phyloP scores from a whole-genome alignment of 495 filamentous ascomycete species.

The Poronia punctata region DNA sequence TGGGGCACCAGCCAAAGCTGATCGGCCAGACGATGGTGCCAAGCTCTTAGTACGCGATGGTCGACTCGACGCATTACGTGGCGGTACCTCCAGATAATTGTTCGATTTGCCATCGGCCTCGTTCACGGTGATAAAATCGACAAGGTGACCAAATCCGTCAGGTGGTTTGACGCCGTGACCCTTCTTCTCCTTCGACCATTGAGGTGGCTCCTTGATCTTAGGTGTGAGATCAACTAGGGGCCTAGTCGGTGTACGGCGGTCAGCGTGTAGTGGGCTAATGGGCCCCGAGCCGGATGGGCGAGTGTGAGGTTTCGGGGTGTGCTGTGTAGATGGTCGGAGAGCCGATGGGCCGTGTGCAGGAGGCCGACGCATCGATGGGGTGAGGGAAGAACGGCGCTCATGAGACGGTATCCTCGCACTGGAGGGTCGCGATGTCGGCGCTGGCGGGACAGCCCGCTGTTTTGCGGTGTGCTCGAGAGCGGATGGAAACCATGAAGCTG shows the following conservation, averaged over 20 bases:
- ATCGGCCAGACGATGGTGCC: conserved; percentile 13
- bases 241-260: conserved; percentile 20
- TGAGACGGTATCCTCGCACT: conserved; percentile 11
- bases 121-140: conserved; percentile 42
- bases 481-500: conserved; percentile 39
- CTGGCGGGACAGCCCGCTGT: conserved; percentile 17
- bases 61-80: conserved; percentile 16
- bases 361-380: conserved; percentile 15
- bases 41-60: conserved; percentile 23
- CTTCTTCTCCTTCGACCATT: conserved; percentile 51
- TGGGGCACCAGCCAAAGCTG: conserved; percentile 8
- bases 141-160: conserved; percentile 46
- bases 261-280: conserved; percentile 9
- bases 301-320: conserved; percentile 10
- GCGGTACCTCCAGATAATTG: conserved; percentile 11
- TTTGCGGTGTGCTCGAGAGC: conserved; percentile 36
- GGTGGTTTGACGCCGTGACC: conserved; percentile 63
- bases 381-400: conserved; percentile 14
- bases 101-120: conserved; percentile 2
- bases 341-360: conserved; percentile 3
- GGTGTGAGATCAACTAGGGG: conserved; percentile 74
- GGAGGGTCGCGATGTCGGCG: conserved; percentile 12
- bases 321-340: conserved; percentile 1
- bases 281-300: conserved; percentile 16
- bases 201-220: conserved; percentile 65